Base-by-base conservation (phyloP, 208 protist genomes). In the Phytomonas sp. region DNA sequence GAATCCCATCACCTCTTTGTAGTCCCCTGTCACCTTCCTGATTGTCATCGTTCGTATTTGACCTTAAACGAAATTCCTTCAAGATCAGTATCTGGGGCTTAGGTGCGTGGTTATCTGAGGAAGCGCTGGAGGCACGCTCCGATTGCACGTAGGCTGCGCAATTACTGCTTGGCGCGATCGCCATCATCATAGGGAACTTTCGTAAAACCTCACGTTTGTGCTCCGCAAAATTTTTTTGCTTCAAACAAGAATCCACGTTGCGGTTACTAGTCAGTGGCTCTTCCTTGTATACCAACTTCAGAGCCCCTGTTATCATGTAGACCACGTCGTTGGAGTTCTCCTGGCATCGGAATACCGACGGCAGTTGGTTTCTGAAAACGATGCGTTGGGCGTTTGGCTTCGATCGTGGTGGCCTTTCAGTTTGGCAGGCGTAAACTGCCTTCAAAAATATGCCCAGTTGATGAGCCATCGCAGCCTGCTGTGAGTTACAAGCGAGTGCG, bases 341-440 rank as follows among this genome's bases (percentile, higher is more conserved):
- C 15, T 74, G 67, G 62, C 71, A 79, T 28, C 84, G 74, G 4
- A 89, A 59, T 15, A 89, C 76, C 17, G 78, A 62, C 13, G 84
- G 84, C 20, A 73, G 60, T 26, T 53, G 28, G 33, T 78, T n/a
- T 60, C 77, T 68, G 68, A 78, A 89, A 11, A 78, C 64, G 29
- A 84, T 68, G 5, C 84, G 72, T 33, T 72, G 74, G 0, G 78
- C 73, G 29, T 33, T 60, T 0, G 70, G 51, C 23, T 46, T 46
- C 11, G 62, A 61, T 11, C 73, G 74, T 20, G 77, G 69, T 66
- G 36, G 64, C 53, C 70, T 70, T 30, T 76, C 60, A 29, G 67
- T 69, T 67, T 83, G 82, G 13, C 59, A 30, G 11, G 17, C 0
- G 36, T 37, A 66, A 26, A 80, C 37, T 53, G 73, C 65, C 60